Conservation (phyloP, 805 yeast genomes). For the Pichia scutulata region DNA sequence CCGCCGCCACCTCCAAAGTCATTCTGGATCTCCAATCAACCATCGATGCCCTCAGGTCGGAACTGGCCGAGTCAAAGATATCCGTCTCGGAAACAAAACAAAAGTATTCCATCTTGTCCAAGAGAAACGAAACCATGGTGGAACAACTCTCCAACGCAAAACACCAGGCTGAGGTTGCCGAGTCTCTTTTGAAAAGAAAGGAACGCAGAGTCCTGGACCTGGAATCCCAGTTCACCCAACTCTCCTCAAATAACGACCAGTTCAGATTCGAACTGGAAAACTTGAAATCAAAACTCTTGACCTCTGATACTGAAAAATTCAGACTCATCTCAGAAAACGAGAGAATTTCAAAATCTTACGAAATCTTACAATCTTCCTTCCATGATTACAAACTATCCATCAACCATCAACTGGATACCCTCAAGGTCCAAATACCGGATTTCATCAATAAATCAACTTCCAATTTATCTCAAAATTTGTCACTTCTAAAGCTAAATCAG, state of each 20-base stretch:
- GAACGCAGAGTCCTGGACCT: constrained; percentile 61
- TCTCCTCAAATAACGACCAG: constrained; percentile 40
- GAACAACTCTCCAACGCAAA: constrained; percentile 64
- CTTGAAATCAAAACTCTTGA: constrained; percentile 41
- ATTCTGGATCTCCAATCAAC: constrained; percentile 26
- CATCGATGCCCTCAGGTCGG: constrained; percentile 22
- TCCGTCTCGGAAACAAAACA: constrained; percentile 43
- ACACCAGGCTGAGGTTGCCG: constrained; percentile 71
- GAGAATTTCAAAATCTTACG: constrained; percentile 50
- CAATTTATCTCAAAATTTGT: constrained; percentile 30
- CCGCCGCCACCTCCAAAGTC: constrained; percentile 24
- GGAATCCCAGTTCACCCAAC: constrained; percentile 48
- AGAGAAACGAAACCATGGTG: constrained; percentile 44
- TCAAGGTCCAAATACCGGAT: constrained; percentile 31
- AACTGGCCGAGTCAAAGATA: constrained; percentile 18
- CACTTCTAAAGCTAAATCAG: constrained; percentile 36
- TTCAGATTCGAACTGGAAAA: constrained; percentile 42
- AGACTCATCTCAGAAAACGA: constrained; percentile 44
- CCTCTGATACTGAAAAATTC: constrained; percentile 39
- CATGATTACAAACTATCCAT: constrained; percentile 42
- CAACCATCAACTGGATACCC: constrained; percentile 33
- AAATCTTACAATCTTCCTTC: constrained; percentile 45
- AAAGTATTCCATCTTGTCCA: constrained; percentile 38
- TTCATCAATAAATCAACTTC: constrained; percentile 32
- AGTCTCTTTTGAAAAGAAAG: constrained; percentile 59